Percentiles rank a stretch among this genome's conserved stretches.
These are phyloP conservation scores for Claviceps arundinis DNA, from an alignment of 2,329 filamentous ascomycete genomes.

Conservation along the genomic window DNA sequence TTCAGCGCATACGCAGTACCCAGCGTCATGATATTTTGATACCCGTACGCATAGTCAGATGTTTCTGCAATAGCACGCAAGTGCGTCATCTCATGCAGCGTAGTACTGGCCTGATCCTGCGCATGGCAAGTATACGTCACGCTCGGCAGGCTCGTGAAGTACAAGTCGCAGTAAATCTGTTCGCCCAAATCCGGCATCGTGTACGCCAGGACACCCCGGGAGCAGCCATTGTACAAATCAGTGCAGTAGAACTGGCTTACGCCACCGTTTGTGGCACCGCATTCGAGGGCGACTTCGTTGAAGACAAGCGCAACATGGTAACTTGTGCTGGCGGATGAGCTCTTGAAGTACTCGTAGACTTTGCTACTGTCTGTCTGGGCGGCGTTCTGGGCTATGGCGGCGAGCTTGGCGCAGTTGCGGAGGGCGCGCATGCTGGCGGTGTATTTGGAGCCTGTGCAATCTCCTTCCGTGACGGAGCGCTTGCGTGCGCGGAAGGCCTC, in stretches of 20 bases:
- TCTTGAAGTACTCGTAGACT: constrained; percentile 52
- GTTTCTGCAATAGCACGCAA: constrained; percentile 44
- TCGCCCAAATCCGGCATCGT: constrained; percentile 39
- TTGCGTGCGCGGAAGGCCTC: constrained; percentile 31
- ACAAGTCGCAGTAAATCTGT: constrained; percentile 49
- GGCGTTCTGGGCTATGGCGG: constrained; percentile 36
- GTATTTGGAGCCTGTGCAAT: constrained; percentile 37
- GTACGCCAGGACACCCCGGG: constrained; percentile 41
- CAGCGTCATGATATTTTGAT: constrained; percentile 37
- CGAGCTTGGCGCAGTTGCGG: constrained; percentile 38
- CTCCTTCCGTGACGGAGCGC: constrained; percentile 37
- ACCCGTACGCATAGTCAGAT: constrained; percentile 42
- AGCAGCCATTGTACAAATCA: constrained; percentile 42
- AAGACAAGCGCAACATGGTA: constrained; percentile 38
- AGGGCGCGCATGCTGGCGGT: constrained; percentile 36
- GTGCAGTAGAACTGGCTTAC: constrained; percentile 43
- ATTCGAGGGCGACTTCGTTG: constrained; percentile 39
- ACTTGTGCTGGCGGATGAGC: constrained; percentile 29
- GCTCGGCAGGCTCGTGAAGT: constrained; percentile 39
- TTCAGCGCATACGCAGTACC: constrained; percentile 36
- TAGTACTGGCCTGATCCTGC: constrained; percentile 53
- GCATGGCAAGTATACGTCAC: constrained; percentile 40
- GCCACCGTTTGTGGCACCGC: constrained; percentile 30
- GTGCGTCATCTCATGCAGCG: constrained; percentile 54
- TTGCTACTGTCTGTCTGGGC: constrained; percentile 37